Evolutionary conservation across 2,329 filamentous ascomycete genomes (phyloP), one percentile per base, ranked within the genome.

Genomic region (Ascochyta pisi): DNA sequence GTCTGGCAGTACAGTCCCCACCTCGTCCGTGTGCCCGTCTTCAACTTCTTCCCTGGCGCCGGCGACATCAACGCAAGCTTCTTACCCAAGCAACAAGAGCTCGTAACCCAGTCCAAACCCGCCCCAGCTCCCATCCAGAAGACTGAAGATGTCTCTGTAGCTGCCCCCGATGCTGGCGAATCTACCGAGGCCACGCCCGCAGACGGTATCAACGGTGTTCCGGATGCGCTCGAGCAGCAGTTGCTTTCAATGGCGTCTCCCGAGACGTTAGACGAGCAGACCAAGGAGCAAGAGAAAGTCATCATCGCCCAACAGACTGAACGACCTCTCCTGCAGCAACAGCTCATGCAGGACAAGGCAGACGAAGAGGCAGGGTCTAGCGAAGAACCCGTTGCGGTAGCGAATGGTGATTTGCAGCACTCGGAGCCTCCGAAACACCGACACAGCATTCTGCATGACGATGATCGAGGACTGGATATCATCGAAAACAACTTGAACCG

Each of bases 41-140:
- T 96, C 74, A 94, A 98, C 74, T 99, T 99, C 77, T 99, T 98
- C 79, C 91, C 96, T 54, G 95, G 95, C 15, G 96, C 97, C 61
- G 95, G 95, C 60, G 95, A 99, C 76, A 99, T 99, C 81, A 99
- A 99, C 79, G 96, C 94, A 12, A 96, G 91, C 72, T 99, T 98
- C 72, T 77, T 99, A 48, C 95, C 95, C 0, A 96, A 96, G 75
- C 87, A 85, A 49, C 69, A 73, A 42, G 74, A 76, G 56, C 58
- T 76, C 22, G 64, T 74, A 6, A 68, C 66, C 4, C 61, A 68
- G 29, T 37, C 59, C 16, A 69, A 65, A 40, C 57, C 60, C 45
- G 66, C 66, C 44, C n/a, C 55, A n/a, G 43, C 61, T 16, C 56
- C 63, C 1, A 60, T 60, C 23, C 62, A 60, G 23, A 69, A 62